Conservation (phyloP, 176 grass and related monocot species). For the Ensete ventricosum region DNA sequence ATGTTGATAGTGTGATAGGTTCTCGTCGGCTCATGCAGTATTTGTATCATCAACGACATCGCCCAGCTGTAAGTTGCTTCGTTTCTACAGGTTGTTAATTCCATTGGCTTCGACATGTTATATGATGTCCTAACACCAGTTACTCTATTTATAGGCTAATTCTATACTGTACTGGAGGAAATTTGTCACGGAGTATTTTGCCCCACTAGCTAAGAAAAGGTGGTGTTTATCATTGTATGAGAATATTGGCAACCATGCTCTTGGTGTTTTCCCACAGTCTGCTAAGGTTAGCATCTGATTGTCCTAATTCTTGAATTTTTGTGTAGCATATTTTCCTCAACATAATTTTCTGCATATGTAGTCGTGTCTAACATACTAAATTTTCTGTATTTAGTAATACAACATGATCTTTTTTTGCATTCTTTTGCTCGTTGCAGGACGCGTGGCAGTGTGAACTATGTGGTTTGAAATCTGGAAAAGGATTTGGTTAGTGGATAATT, state of each 20-base stretch:
- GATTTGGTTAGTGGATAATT: conserved; percentile 72
- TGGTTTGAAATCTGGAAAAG: conserved; percentile 62
- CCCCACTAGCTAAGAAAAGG: conserved; percentile 74
- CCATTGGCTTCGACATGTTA: neutral
- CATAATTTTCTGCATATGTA: neutral
- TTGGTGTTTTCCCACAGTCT: conserved; percentile 55
- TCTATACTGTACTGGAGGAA: conserved; percentile 90
- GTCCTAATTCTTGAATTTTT: conserved; percentile 4
- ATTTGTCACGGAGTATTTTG: conserved; percentile 88
- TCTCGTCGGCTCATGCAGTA: conserved; percentile 81
- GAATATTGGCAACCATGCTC: conserved; percentile 55
- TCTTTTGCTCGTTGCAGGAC: conserved; percentile 36
- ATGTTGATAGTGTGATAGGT: conserved; percentile 56
- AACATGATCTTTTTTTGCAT: neutral
- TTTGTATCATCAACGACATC: conserved; percentile 75
- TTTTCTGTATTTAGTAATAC: neutral
- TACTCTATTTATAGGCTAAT: conserved; percentile 46
- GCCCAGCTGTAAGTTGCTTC: conserved; percentile 41
- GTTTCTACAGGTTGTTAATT: neutral
- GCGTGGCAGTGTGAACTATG: conserved; percentile 85
- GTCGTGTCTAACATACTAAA: no score
- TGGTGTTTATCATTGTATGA: conserved; percentile 94
- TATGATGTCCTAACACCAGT: neutral
- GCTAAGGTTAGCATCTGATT: conserved; percentile 36
- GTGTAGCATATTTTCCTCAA: neutral